Conservation (phyloP, 176 grass and related monocot species). For the Carex scoparia region DNA sequence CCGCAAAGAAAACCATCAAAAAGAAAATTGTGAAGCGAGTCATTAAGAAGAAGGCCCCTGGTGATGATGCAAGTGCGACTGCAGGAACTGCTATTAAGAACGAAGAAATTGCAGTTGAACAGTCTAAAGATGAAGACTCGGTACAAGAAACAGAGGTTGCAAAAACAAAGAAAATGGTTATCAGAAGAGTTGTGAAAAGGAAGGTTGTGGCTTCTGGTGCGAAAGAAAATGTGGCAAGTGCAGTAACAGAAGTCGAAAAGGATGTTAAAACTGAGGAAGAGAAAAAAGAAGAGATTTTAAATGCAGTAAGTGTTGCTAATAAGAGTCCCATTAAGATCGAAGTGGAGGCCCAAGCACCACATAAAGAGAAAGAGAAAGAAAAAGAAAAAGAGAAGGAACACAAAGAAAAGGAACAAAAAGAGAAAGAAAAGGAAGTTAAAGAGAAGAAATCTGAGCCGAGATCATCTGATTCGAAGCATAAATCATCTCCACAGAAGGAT, state of each 20-base stretch:
- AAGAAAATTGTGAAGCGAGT: conserved; percentile 95
- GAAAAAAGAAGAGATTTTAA: conserved; percentile 36
- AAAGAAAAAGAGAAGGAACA: conserved; percentile 36
- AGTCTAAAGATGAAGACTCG: conserved; percentile 17
- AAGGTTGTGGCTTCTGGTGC: conserved; percentile 43
- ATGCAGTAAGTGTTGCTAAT: neutral
- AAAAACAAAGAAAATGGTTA: conserved; percentile 74
- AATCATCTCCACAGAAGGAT: conserved; percentile 34
- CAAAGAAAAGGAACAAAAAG: conserved; percentile 40
- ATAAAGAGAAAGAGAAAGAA: conserved; percentile 37
- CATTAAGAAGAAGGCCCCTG: conserved; percentile 58
- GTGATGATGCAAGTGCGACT: conserved; percentile 42
- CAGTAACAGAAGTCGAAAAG: conserved; percentile 34
- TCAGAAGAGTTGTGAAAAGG: conserved; percentile 85
- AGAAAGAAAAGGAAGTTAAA: conserved; percentile 56
- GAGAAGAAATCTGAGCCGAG: conserved; percentile 39
- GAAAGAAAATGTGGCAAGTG: conserved; percentile 38
- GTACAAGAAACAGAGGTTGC: conserved; percentile 36
- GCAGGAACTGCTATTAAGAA: conserved; percentile 18
- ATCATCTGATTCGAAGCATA: conserved; percentile 32
- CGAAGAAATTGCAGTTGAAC: conserved; percentile 21
- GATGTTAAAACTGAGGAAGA: conserved; percentile 45
- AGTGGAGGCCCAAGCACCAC: conserved; percentile 38
- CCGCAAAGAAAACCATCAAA: conserved; percentile 57
- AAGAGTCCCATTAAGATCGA: conserved; percentile 35